These are phyloP conservation scores for Apiotrichum brassicae DNA, from an alignment of 1,284 basidiomycete genomes.

Conservation along the genomic window DNA sequence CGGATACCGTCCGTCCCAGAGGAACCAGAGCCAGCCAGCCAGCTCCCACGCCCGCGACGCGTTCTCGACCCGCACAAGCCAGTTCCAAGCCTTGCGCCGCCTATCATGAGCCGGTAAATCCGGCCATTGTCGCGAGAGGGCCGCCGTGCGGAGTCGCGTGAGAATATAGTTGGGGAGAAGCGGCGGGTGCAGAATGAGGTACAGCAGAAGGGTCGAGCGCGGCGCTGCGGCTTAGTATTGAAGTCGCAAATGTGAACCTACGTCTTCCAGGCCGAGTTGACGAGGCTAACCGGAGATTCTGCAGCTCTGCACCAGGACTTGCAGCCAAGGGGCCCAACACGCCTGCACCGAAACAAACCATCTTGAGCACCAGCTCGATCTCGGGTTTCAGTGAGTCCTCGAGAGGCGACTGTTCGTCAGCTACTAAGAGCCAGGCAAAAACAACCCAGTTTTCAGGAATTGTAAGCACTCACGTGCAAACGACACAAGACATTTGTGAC, in stretches of 20 bases:
- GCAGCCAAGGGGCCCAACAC: slow-evolving; percentile 77
- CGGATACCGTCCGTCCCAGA: slow-evolving; percentile 84
- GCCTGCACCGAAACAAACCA: slow-evolving; percentile 76
- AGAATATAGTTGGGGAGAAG: slow-evolving; percentile 73
- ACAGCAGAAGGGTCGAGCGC: slow-evolving; percentile 57
- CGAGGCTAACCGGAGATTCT: slow-evolving; percentile 59
- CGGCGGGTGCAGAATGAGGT: slow-evolving; percentile 60
- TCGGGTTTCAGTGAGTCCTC: slow-evolving; percentile 66
- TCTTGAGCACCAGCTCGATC: slow-evolving; percentile 65
- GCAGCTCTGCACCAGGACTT: slow-evolving; percentile 77
- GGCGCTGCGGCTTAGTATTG: slow-evolving; percentile 35
- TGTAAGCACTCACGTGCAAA: slow-evolving; percentile 56
- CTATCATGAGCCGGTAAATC: slow-evolving; percentile 73
- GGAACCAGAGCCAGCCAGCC: slow-evolving; percentile 71
- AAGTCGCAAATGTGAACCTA: slow-evolving; percentile 46
- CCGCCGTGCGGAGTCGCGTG: slow-evolving; percentile 63
- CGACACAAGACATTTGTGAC: slow-evolving; percentile 65
- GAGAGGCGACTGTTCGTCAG: slow-evolving; percentile 53
- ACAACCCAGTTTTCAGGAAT: not conserved
- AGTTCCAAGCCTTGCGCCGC: slow-evolving; percentile 68
- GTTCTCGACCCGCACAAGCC: slow-evolving; percentile 62
- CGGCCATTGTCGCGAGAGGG: slow-evolving; percentile 79
- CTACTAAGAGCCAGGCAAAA: not conserved
- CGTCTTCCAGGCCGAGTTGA: slow-evolving; percentile 4
- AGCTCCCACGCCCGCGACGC: slow-evolving; percentile 58